Conservation (phyloP, 2,329 filamentous ascomycete genomes). For the Capronia epimyces region DNA sequence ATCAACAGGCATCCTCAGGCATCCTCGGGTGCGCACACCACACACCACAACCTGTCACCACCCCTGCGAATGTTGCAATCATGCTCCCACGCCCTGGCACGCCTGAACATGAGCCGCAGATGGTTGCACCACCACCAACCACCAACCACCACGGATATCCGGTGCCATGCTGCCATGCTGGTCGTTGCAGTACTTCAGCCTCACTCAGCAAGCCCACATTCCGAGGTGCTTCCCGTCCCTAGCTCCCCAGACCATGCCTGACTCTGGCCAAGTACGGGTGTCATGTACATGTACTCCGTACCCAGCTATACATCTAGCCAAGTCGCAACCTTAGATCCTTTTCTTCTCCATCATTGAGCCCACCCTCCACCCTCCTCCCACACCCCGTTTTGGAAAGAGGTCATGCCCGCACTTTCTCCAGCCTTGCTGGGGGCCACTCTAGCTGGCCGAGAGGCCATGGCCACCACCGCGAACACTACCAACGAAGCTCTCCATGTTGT, state of each 20-base stretch:
- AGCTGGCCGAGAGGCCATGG: slow-evolving; percentile 4
- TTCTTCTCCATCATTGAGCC: slow-evolving; percentile 20
- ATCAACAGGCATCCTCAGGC: too few relatives aligned
- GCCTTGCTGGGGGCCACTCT: neutral
- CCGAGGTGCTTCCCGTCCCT: neutral
- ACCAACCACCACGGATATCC: too few relatives aligned
- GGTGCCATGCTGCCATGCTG: too few relatives aligned
- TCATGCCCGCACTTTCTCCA: slow-evolving; percentile 9
- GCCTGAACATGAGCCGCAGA: neutral
- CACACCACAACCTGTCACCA: neutral
- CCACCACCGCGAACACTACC: slow-evolving; percentile 29
- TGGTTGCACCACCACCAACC: too few relatives aligned
- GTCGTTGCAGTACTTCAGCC: neutral
- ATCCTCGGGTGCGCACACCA: too few relatives aligned
- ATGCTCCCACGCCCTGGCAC: too few relatives aligned
- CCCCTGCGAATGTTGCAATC: neutral
- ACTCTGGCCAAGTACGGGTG: too few relatives aligned
- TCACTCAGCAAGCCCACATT: neutral
- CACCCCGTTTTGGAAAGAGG: neutral
- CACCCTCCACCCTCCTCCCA: slow-evolving; percentile 26
- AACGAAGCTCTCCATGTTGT: slow-evolving; percentile 33
- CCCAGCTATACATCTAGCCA: too few relatives aligned
- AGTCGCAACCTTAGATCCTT: neutral
- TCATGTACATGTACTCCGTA: too few relatives aligned
- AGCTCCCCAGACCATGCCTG: neutral